Evolutionary conservation across 202 grass and related monocot species (phyloP).

Genomic region (Tripidium arundinaceum): DNA sequence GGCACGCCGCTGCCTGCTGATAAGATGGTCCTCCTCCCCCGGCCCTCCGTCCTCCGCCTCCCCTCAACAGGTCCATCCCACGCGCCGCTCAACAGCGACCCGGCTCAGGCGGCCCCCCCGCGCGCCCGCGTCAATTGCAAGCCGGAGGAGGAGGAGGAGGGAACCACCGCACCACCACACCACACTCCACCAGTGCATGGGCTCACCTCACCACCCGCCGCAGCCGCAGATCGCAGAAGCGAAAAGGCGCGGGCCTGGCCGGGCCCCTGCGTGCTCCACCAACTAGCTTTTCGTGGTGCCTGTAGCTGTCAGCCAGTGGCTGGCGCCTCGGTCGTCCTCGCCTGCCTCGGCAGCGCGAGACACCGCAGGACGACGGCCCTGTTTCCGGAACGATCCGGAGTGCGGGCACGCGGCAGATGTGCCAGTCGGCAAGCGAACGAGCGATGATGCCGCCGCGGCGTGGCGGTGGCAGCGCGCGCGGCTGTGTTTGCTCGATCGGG

Average conservation of each 20-base stretch:
- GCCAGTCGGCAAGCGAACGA: background rate
- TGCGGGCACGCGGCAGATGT: too few relatives aligned
- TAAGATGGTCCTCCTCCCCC: background rate
- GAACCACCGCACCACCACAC: too few relatives aligned
- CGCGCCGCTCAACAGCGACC: background rate
- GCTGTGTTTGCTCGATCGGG: background rate
- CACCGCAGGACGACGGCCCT: conserved; percentile 20
- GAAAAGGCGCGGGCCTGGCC: background rate
- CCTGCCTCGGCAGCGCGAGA: conserved; percentile 8
- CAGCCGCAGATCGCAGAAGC: conserved; percentile 9
- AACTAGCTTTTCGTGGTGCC: background rate
- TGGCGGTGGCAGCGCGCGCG: too few relatives aligned
- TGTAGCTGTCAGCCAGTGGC: too few relatives aligned
- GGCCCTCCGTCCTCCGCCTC: background rate
- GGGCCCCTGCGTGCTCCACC: background rate
- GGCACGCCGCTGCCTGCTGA: background rate
- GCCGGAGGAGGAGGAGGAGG: background rate
- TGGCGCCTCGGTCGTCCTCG: too few relatives aligned
- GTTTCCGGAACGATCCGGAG: background rate
- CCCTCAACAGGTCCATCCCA: background rate
- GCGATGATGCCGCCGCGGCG: background rate
- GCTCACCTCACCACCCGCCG: too few relatives aligned
- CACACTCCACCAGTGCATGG: too few relatives aligned
- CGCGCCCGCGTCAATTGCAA: background rate
- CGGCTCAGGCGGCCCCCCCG: background rate